Percentiles rank a stretch among this genome's conserved stretches.
Evolutionary conservation across 345 rosid genomes (phyloP).

Genomic region (Microcos paniculata): DNA sequence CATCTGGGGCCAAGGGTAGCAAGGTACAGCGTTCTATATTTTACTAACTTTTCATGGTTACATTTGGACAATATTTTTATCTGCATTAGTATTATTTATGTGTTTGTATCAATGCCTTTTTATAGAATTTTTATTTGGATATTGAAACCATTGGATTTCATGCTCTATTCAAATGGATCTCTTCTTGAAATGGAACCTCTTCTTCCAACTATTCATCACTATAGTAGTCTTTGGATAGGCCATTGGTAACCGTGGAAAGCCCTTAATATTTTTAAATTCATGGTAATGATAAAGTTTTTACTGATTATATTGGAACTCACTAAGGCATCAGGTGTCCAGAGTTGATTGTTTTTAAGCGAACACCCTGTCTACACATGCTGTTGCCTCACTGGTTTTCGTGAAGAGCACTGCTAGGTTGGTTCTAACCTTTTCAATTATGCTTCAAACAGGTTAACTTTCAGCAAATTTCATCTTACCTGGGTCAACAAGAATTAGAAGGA

Average conservation of each 20-base stretch:
- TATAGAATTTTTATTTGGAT: no score
- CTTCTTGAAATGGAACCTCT: background rate
- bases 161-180: background rate
- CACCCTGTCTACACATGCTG: background rate
- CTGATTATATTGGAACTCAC: background rate
- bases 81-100: no score
- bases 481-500: slow-evolving; percentile 98
- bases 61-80: background rate
- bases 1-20: slow-evolving; percentile 98
- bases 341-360: background rate
- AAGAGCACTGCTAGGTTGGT: background rate
- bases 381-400: background rate
- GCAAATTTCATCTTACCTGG: slow-evolving; percentile 94
- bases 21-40: slow-evolving; percentile 46
- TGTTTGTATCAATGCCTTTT: background rate
- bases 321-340: background rate
- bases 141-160: no score
- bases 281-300: background rate
- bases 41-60: background rate
- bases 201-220: background rate
- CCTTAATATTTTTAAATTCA: background rate
- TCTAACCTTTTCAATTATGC: slow-evolving; percentile 17
- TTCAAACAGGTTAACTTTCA: slow-evolving; percentile 91
- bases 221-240: no score
- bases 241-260: no score